Evolutionary conservation across 2,329 filamentous ascomycete species (phyloP), one percentile per base, ranked within the genome.

Genomic region (Tolypocladium capitatum): DNA sequence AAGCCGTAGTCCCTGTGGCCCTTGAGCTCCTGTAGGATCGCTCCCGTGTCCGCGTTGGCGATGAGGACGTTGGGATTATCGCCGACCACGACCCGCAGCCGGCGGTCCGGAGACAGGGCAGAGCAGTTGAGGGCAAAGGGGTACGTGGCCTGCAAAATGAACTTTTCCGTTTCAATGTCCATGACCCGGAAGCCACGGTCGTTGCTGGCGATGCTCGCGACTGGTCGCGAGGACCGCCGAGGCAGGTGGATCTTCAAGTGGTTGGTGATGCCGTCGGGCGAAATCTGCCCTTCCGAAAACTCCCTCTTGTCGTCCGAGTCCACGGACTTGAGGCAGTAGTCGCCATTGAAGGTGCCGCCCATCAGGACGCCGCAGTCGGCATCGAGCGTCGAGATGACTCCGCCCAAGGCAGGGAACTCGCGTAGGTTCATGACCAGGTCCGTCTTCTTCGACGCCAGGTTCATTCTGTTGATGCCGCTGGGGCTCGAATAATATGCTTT

Each of bases 1-100:
- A 90, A 91, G 2, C 80, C 83, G 54, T 75, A 84, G 58, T 89
- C 84, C 14, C 70, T 70, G 58, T 88, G 84, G 2, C 82, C 81
- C 4, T 68, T 63, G 2, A 90, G 73, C 27, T 68, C 65, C 54
- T 82, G 72, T 52, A 75, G 71, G 48, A 68, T 69, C 50, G 73
- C 66, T 14, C 83, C 80, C 13, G 75, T 80, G 48, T 86, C 83
- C 11, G 84, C 80, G 51, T 86, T 76, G 14, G 78, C 76, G 57
- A 91, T 84, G 45, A 83, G 67, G 0, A 83, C 78, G 35, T 83
- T 72, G 48, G 71, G 67, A 49, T 73, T 70, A 56, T 91, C 86
- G 43, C 86, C 85, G 0, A 88, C 85, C 52, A 89, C 73, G 16
- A 81, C 78, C 44, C 86, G 80, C 54, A 90, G 69, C 3, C 84